phyloP scores from a whole-genome alignment of 495 filamentous ascomycete species.

The Penicillium pulvis region DNA sequence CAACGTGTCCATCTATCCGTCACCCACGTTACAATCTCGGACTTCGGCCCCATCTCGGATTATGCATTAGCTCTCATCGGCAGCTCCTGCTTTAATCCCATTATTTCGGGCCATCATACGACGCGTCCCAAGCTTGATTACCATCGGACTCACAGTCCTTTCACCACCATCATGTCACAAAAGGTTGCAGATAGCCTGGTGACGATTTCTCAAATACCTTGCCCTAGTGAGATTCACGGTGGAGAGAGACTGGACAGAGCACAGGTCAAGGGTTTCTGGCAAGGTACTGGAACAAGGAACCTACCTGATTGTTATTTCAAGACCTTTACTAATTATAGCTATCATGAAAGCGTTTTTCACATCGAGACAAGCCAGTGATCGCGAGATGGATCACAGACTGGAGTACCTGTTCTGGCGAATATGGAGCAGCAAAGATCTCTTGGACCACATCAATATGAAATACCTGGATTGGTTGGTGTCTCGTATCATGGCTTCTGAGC shows the following conservation, averaged over 20 bases:
- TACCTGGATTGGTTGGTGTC: constrained; percentile 44
- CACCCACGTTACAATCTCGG: background rate
- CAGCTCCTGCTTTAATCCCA: background rate
- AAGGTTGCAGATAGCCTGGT: constrained; percentile 55
- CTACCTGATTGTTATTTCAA: constrained; percentile 2
- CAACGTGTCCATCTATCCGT: background rate
- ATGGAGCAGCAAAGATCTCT: constrained; percentile 41
- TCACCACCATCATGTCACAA: constrained; percentile 37
- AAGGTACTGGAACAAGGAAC: constrained; percentile 38
- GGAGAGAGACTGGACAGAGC: constrained; percentile 28
- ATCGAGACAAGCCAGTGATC: constrained; percentile 36
- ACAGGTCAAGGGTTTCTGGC: constrained; percentile 49
- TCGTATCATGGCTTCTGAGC: constrained; percentile 34
- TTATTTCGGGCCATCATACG: background rate
- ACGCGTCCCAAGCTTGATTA: background rate
- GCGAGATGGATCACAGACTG: constrained; percentile 45
- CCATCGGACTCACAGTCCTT: background rate
- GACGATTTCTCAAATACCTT: constrained; percentile 30
- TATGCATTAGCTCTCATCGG: background rate
- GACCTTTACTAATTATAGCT: background rate
- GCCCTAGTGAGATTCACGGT: constrained; percentile 27
- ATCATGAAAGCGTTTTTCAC: constrained; percentile 42
- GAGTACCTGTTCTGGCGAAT: constrained; percentile 60
- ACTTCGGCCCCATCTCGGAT: background rate
- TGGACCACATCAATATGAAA: constrained; percentile 29